Evolutionary conservation across 257 asterid species (phyloP), one percentile per base, ranked within the genome.

Genomic region (Scutellaria minor): DNA sequence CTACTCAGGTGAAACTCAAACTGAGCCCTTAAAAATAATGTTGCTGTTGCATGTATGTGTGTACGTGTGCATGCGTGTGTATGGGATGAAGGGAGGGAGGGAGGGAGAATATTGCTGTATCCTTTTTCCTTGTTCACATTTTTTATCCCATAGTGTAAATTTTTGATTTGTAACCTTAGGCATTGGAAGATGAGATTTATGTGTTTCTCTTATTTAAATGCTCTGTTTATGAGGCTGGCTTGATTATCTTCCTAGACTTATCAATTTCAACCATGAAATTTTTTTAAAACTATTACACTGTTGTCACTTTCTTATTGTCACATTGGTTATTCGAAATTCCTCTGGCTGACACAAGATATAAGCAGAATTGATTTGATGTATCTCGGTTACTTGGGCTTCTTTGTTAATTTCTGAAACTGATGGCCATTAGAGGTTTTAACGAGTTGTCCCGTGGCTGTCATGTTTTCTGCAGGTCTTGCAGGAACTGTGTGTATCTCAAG

Each of bases 401-500:
- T 9, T 13, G 6, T 56, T 15, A 20, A 18, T 40, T 45, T 56
- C 44, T 20, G 47, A 35, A n/a, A 39, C 13, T 12, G 12, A 5
- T 37, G 57, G 37, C 55, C 9, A 13, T 46, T 7, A 37, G 24
- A 22, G 50, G 53, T 13, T 58, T 67, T 45, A 8, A 22, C 50
- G 22, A 52, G 63, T 45, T 62, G 53, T 27, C 39, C 62, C 27
- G 3, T 66, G 12, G 50, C 27, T 39, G 53, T 7, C 27, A 5
- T 69, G 68, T 64, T 56, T 57, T 70, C 18, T 86, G 79, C 91
- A 93, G 98, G 98, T 89, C 51, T 22, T 93, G 59, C 71, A 56
- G 63, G 97, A 90, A 73, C 24, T 93, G 22, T 90, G 98, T 63
- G 68, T 73, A 70, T 74, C 90, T 37, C 84, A 93, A 76, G 80